These are phyloP conservation scores for Phytophthora pseudosyringae DNA, from an alignment of 352 stramenopile genomes.

Conservation along the genomic window DNA sequence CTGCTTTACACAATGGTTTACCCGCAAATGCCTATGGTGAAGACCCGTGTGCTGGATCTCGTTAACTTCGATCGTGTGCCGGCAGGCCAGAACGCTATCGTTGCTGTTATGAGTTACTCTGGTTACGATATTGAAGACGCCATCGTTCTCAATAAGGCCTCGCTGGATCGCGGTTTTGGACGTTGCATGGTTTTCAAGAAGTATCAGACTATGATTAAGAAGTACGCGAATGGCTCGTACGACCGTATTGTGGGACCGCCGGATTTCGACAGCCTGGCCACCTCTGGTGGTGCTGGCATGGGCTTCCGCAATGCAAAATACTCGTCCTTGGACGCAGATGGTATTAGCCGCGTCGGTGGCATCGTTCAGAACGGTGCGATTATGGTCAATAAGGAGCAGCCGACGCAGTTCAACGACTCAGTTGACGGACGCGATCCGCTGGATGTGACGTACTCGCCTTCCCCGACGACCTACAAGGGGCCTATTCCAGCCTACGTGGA, in stretches of 20 bases:
- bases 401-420: slow-evolving; percentile 93
- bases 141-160: slow-evolving; percentile 99
- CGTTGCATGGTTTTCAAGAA: slow-evolving; percentile 99
- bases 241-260: slow-evolving; percentile 95
- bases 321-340: slow-evolving; percentile 96
- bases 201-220: slow-evolving; percentile 97
- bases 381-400: slow-evolving; percentile 99
- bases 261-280: slow-evolving; percentile 85
- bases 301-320: slow-evolving; percentile 92
- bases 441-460: slow-evolving; percentile 83
- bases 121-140: slow-evolving; percentile 99
- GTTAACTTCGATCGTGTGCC: slow-evolving; percentile 99
- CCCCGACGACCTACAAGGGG: slow-evolving; percentile 96
- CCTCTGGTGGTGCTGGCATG: slow-evolving; percentile 50
- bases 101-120: slow-evolving; percentile 99
- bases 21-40: slow-evolving; percentile 99
- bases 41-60: slow-evolving; percentile 97
- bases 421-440: slow-evolving; percentile 78
- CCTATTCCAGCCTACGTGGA: slow-evolving; percentile 97
- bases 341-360: slow-evolving; percentile 91
- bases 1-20: slow-evolving; percentile 99
- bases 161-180: slow-evolving; percentile 97
- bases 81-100: slow-evolving; percentile 98
- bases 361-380: slow-evolving; percentile 94
- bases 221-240: slow-evolving; percentile 97